Percentiles rank a stretch among this genome's conserved stretches.
Conservation (phyloP, 2,329 filamentous ascomycete genomes). For the Intubia oerlemansii region DNA sequence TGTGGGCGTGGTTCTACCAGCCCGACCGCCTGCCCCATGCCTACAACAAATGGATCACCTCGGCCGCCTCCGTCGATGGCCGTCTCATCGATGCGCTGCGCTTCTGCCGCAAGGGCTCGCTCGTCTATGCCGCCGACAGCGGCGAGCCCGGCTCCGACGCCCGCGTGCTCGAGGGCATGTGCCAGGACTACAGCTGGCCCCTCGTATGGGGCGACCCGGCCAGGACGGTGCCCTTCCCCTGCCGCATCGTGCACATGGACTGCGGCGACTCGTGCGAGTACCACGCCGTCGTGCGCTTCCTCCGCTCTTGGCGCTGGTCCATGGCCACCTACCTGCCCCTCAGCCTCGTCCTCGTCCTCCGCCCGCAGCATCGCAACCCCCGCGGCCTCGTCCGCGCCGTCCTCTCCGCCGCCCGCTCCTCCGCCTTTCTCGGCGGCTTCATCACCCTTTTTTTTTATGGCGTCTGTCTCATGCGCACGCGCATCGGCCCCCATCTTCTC, state of each 20-base stretch:
- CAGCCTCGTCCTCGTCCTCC: slow-evolving; percentile 41
- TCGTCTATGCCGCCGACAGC: slow-evolving; percentile 54
- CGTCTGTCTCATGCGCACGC: slow-evolving; percentile 56
- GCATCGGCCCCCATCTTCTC: slow-evolving; percentile 48
- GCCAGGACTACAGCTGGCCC: slow-evolving; percentile 47
- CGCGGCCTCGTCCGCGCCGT: slow-evolving; percentile 19
- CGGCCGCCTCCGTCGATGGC: slow-evolving; percentile 51
- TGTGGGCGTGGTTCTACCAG: slow-evolving; percentile 77
- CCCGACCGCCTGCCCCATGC: slow-evolving; percentile 47
- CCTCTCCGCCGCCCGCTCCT: slow-evolving; percentile 32
- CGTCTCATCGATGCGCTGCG: slow-evolving; percentile 57
- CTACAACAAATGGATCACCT: slow-evolving; percentile 67
- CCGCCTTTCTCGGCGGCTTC: slow-evolving; percentile 57
- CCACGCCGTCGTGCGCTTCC: slow-evolving; percentile 48
- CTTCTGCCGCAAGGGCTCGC: slow-evolving; percentile 36
- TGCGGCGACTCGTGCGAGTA: slow-evolving; percentile 51
- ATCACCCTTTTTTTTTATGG: slow-evolving; percentile 69
- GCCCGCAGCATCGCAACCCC: slow-evolving; percentile 14
- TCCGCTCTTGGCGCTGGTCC: slow-evolving; percentile 49
- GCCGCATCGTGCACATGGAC: slow-evolving; percentile 69
- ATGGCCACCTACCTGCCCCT: slow-evolving; percentile 60
- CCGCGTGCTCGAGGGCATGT: slow-evolving; percentile 48
- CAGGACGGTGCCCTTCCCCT: slow-evolving; percentile 51
- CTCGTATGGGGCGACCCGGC: slow-evolving; percentile 52
- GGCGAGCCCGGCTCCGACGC: slow-evolving; percentile 46